phyloP scores from a whole-genome alignment of 768 basidiomycete species.

The Phylloporus sp. region DNA sequence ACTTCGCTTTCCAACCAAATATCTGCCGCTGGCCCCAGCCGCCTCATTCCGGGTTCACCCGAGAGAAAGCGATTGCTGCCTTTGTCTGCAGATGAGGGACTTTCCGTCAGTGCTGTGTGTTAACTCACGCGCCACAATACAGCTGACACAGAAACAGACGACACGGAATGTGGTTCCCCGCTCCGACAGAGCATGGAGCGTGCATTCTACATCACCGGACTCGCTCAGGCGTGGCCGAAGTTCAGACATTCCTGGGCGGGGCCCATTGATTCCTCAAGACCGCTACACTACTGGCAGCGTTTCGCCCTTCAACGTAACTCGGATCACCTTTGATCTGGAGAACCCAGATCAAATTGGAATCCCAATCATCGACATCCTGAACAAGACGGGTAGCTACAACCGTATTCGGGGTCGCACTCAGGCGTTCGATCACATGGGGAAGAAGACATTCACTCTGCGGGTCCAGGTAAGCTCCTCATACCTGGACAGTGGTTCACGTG shows the following conservation, averaged over 20 bases:
- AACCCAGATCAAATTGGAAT: conserved; percentile 57
- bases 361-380: conserved; percentile 56
- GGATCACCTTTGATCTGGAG: conserved; percentile 55
- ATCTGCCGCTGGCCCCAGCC: conserved; percentile 9
- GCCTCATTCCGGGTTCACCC: conserved; percentile 15
- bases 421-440: conserved; percentile 55
- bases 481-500: neutral
- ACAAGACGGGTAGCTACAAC: conserved; percentile 41
- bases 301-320: neutral
- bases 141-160: conserved; percentile 19
- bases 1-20: conserved; percentile 4
- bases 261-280: conserved; percentile 22
- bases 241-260: conserved; percentile 11
- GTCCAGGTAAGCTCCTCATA: conserved; percentile 49
- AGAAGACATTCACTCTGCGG: conserved; percentile 73
- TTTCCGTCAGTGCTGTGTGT: conserved; percentile 11
- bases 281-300: conserved; percentile 18
- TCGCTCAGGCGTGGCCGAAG: conserved; percentile 5
- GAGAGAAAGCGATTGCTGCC: conserved; percentile 14
- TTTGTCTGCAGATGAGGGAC: conserved; percentile 6
- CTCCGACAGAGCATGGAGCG: conserved; percentile 3
- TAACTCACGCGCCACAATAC: neutral
- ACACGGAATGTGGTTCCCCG: conserved; percentile 20
- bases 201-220: conserved; percentile 8
- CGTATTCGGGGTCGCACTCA: conserved; percentile 54